These are phyloP conservation scores for Filobasidium floriforme DNA, from an alignment of 768 basidiomycete species.

Conservation along the genomic window DNA sequence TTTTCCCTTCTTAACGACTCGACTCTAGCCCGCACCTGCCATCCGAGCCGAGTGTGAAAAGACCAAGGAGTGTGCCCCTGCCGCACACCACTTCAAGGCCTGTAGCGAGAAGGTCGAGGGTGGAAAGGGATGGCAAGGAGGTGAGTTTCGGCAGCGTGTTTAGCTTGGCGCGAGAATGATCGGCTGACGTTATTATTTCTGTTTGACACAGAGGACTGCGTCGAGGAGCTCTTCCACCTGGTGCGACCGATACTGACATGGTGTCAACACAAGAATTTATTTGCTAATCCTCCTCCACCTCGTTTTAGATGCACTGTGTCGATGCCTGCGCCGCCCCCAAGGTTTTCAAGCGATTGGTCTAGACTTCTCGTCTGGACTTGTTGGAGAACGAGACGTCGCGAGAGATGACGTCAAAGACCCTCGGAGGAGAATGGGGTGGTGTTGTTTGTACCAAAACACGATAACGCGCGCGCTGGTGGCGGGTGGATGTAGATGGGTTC, in stretches of 20 bases:
- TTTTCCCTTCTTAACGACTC: neutral
- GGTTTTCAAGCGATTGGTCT: conserved; percentile 65
- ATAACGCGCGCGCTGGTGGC: too few species aligned
- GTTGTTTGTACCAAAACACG: too few species aligned
- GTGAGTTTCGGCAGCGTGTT: conserved; percentile 62
- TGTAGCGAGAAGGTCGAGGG: conserved; percentile 78
- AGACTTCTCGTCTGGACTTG: conserved; percentile 9
- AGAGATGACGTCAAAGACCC: too few species aligned
- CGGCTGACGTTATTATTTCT: neutral
- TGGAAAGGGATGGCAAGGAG: conserved; percentile 77
- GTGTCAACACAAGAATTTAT: neutral
- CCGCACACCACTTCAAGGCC: conserved; percentile 77
- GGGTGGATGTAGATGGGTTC: too few species aligned
- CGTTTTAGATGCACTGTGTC: conserved; percentile 72
- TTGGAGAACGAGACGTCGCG: too few species aligned
- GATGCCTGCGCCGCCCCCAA: conserved; percentile 69
- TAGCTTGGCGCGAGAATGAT: conserved; percentile 56
- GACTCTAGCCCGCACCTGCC: conserved; percentile 56
- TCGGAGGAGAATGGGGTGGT: too few species aligned
- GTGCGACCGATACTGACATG: conserved; percentile 45
- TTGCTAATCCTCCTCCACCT: conserved; percentile 19
- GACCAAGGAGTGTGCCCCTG: conserved; percentile 58
- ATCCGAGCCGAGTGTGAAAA: conserved; percentile 70
- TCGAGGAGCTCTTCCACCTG: conserved; percentile 53
- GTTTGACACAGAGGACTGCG: conserved; percentile 32